Evolutionary conservation across 2,329 filamentous ascomycete species (phyloP), one percentile per base, ranked within the genome.

Genomic region (Gaeumannomyces sp.): DNA sequence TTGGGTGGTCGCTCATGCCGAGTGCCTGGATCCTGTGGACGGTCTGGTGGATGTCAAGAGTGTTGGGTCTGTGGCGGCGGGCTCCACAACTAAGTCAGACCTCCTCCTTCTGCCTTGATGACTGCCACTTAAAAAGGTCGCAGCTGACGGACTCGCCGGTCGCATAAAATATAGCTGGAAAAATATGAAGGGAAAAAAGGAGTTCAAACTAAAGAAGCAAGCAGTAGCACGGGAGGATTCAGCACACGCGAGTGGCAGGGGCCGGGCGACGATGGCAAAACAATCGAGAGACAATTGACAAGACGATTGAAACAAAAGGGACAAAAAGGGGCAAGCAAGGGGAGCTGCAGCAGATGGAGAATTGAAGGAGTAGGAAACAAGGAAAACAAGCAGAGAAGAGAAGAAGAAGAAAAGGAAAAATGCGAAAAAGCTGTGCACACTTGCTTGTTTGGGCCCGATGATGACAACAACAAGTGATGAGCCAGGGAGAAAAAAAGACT

Each of bases 301-400:
- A 45, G 14, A 22, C 14, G 38, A 22, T 45, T 45, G 38, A 14
- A 45, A 53, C 11, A 35, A 35, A 62, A 62, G 38, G 8, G 31
- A 33, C 22, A 62, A 62, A 62, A 56, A 62, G 27, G 27, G n/a
- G 5, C 16, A 29, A 16, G 38, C 38, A 62, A 25, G 33, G 60
- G 60, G 22, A 16, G 45, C 57, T 33, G 31, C 25, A 53, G 19
- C 56, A 57, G 45, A 8, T n/a, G 45, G 45, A 53, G 60, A 61
- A 45, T 29, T 7, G 60, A 56, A 57, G n/a, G 62, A 61, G 53
- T 27, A 61, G 56, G 56, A 50, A 59, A 63, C 57, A 61, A 59
- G 11, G 19, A 50, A n/a, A 7, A 53, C 16, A 56, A 62, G 53
- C 13, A 2, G 14, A 38, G 35, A 61, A 59, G 4, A 63, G 38